phyloP scores from a whole-genome alignment of 2,329 filamentous ascomycete species.

The Leptographium wingfieldii region DNA sequence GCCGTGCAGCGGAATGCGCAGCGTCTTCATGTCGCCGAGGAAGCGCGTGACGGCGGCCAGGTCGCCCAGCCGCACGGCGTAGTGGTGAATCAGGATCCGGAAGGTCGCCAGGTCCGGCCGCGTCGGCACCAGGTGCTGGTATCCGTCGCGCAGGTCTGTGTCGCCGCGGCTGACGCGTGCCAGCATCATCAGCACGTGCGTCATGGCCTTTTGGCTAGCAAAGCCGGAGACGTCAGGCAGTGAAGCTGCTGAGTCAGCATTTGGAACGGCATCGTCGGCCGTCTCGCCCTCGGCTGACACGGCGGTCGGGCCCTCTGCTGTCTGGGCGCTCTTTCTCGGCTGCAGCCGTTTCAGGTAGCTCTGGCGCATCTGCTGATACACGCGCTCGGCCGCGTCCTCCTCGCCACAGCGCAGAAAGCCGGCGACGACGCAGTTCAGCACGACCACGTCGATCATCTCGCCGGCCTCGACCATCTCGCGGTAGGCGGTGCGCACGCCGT shows the following conservation, averaged over 20 bases:
- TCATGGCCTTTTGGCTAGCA: conserved; percentile 35
- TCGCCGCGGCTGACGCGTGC: conserved; percentile 39
- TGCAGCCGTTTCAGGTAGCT: conserved; percentile 25
- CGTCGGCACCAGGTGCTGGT: conserved; percentile 53
- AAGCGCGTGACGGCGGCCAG: conserved; percentile 57
- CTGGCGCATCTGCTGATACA: conserved; percentile 75
- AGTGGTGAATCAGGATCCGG: conserved; percentile 64
- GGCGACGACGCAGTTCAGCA: conserved; percentile 76
- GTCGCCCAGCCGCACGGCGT: conserved; percentile 55
- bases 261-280: background rate
- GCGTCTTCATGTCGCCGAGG: conserved; percentile 67
- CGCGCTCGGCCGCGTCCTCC: conserved; percentile 59
- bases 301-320: background rate
- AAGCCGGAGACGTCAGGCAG: conserved; percentile 21
- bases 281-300: background rate
- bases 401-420: conserved; percentile 69
- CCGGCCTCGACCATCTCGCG: conserved; percentile 70
- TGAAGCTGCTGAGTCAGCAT: background rate
- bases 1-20: conserved; percentile 56
- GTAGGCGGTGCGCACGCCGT: conserved; percentile 66
- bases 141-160: conserved; percentile 36
- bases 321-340: background rate
- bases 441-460: conserved; percentile 77
- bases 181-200: conserved; percentile 45
- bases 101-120: conserved; percentile 70